Percentiles rank a stretch among this genome's conserved stretches.
phyloP scores from a whole-genome alignment of 225 moss, liverwort and hornwort species.

The Sphagnum contortum region DNA sequence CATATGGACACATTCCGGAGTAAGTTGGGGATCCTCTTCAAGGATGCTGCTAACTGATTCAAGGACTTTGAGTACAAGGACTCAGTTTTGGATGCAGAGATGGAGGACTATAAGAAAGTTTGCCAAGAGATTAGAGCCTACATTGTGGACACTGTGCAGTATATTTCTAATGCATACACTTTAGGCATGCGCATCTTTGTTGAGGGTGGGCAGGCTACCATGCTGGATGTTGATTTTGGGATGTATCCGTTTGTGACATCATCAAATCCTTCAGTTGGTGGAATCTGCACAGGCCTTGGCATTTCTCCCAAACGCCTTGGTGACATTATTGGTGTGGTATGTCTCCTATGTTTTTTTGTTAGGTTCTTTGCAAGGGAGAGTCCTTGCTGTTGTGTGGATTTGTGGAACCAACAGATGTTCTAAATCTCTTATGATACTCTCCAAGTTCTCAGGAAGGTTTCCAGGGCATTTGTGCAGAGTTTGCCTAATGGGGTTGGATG shows the following conservation, averaged over 20 bases:
- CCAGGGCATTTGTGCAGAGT: too few relatives aligned
- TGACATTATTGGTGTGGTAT: conserved; percentile 91
- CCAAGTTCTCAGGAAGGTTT: too few relatives aligned
- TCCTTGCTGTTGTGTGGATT: too few relatives aligned
- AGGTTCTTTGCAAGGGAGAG: background rate
- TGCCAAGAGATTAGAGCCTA: conserved; percentile 64
- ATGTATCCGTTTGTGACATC: conserved; percentile 99
- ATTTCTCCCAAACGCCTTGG: conserved; percentile 90
- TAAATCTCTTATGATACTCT: background rate
- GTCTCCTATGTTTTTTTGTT: conserved; percentile 5
- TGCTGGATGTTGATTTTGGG: conserved; percentile 97
- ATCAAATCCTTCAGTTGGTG: conserved; percentile 90
- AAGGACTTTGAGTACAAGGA: conserved; percentile 56
- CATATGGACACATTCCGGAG: conserved; percentile 62
- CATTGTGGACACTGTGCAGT: conserved; percentile 81
- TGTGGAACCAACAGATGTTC: too few relatives aligned
- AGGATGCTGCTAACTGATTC: conserved; percentile 84
- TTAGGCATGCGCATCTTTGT: conserved; percentile 84
- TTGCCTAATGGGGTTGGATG: too few relatives aligned
- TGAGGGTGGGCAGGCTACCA: conserved; percentile 96
- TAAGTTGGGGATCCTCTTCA: conserved; percentile 65
- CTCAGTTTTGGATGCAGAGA: conserved; percentile 52
- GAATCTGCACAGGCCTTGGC: conserved; percentile 93
- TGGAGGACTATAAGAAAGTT: conserved; percentile 58
- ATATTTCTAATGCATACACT: conserved; percentile 55